Base-by-base conservation (phyloP, 2,329 filamentous ascomycete species). In the Gremmenia infestans region DNA sequence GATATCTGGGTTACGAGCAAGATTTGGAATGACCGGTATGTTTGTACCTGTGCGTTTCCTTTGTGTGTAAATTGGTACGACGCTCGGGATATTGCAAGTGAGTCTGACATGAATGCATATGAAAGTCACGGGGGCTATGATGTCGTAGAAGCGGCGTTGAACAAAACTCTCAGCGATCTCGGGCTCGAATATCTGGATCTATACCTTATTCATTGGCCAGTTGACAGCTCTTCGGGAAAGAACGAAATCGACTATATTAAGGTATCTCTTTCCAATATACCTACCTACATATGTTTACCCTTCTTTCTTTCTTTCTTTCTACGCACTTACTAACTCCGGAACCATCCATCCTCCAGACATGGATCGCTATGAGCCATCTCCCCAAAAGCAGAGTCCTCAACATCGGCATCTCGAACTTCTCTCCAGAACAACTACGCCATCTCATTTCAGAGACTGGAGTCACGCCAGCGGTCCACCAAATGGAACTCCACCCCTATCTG, bases 331-430 rank as follows among this genome's bases (percentile, higher is more conserved):
- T 81, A 89, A 74, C 28, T 32, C 9, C 28, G 8, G 8, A 28
- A 8, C 28, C 8, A 32, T 91, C 7, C 8, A 32, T 91, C 88
- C 72, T 77, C 87, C 65, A 92, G 73, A 94, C 89, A 14, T 94
- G 80, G 81, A 74, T 77, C 56, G 83, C 85, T 73, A 76, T 88
- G 74, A 86, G 85, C 76, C 76, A 89, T 46, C 74, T 84, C n/a
- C 81, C 73, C 14, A 82, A 80, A 46, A 83, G 83, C 71, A 88
- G 89, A 72, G 87, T 87, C 53, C 81, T 79, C 72, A 89, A 89
- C 76, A 89, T 92, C 69, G 89, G 89, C 64, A 86, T 93, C 55
- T 91, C 87, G 71, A 95, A 94, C 79, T 93, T 94, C 72, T 86
- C 80, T 60, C 89, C 58, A 1, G n/a, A 36, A 1, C 53, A 62